These are phyloP conservation scores for Dryadomyces quercus-mongolicae DNA, from an alignment of 2,329 filamentous ascomycete genomes.

Conservation along the genomic window DNA sequence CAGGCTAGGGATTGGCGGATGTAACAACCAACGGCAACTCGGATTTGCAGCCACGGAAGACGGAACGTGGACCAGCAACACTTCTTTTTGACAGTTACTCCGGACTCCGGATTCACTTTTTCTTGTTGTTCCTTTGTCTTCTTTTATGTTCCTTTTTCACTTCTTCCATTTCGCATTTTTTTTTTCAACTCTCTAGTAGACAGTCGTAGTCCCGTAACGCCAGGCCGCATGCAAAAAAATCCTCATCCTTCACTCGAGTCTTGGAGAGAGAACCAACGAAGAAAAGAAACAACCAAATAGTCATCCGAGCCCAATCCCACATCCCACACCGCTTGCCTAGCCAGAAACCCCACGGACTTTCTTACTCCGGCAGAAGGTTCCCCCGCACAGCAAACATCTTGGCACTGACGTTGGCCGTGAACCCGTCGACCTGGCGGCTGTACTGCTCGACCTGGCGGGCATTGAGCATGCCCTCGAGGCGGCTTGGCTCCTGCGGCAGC, in stretches of 20 bases:
- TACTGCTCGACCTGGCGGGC: slow-evolving; percentile 96
- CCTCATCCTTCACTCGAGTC: background rate
- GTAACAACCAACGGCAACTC: background rate
- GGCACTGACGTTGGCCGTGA: slow-evolving; percentile 77
- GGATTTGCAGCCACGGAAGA: background rate
- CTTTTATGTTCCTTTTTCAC: background rate
- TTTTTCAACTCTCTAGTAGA: background rate
- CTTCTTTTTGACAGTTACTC: too few relatives aligned
- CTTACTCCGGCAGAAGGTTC: slow-evolving; percentile 47
- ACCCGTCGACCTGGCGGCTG: slow-evolving; percentile 91
- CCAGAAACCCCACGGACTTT: too few relatives aligned
- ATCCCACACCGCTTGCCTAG: background rate
- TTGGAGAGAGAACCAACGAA: background rate
- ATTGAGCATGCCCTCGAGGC: slow-evolving; percentile 88
- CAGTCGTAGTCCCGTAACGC: slow-evolving; percentile 7
- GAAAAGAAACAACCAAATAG: background rate
- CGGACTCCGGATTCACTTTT: too few relatives aligned
- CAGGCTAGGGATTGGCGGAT: background rate
- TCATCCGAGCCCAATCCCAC: background rate
- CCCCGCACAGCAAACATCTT: slow-evolving; percentile 97
- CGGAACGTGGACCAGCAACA: background rate
- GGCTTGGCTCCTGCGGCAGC: slow-evolving; percentile 85
- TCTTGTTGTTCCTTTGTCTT: too few relatives aligned
- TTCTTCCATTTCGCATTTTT: background rate
- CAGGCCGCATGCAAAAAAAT: slow-evolving; percentile 5